Evolutionary conservation across 768 basidiomycete species (phyloP).

Genomic region (Suillus spraguei): DNA sequence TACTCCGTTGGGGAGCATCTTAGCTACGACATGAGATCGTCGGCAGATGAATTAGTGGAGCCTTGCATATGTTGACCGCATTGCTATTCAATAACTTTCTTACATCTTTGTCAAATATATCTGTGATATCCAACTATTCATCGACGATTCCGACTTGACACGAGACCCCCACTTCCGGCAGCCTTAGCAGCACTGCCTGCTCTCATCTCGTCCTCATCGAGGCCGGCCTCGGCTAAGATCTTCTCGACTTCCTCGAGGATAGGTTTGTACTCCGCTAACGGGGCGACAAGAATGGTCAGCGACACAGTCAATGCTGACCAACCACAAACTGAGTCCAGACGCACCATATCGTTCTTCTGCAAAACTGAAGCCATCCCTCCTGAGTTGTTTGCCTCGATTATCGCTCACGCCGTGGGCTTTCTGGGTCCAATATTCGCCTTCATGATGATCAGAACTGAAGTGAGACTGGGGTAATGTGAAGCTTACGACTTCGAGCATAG

Average conservation of each 20-base stretch:
- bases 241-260: slow-evolving; percentile 80
- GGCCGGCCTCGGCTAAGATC: slow-evolving; percentile 80
- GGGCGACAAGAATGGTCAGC: background rate
- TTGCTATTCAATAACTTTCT: background rate
- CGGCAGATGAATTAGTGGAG: background rate
- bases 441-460: background rate
- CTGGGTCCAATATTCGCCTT: slow-evolving; percentile 81
- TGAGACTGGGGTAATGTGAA: background rate
- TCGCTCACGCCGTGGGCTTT: slow-evolving; percentile 62
- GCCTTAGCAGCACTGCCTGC: slow-evolving; percentile 41
- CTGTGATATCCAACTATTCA: slow-evolving; percentile 11
- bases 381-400: slow-evolving; percentile 75
- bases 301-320: background rate
- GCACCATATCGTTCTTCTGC: slow-evolving; percentile 75
- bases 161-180: background rate
- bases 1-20: no score
- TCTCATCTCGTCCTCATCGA: slow-evolving; percentile 83
- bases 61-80: no score
- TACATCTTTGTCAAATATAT: background rate
- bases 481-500: slow-evolving; percentile 78
- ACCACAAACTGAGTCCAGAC: slow-evolving; percentile 29
- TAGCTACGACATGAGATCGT: no score
- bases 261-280: slow-evolving; percentile 76
- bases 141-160: slow-evolving; percentile 50
- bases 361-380: slow-evolving; percentile 75